Evolutionary conservation across 495 filamentous ascomycete genomes (phyloP).

Genomic region (Hypoxylon fragiforme): DNA sequence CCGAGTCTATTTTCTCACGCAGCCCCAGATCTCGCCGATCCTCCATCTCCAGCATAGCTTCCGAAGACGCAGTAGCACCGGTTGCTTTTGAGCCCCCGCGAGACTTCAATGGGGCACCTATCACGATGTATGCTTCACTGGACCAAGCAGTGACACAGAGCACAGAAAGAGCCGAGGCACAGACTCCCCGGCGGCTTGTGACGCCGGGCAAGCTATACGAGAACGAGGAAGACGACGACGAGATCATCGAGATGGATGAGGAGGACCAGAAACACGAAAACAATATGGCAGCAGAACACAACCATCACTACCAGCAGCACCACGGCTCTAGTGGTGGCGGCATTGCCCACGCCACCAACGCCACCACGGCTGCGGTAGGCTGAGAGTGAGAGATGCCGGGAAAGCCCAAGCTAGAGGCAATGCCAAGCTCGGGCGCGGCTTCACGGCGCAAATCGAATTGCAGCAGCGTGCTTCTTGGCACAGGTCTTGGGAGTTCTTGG

Average conservation of each 20-base stretch:
- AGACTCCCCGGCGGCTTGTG: conserved; percentile 29
- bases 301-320: neutral
- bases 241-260: conserved; percentile 35
- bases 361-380: conserved; percentile 6
- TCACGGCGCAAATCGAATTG: conserved; percentile 14
- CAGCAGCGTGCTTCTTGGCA: conserved; percentile 23
- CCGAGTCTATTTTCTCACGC: conserved; percentile 25
- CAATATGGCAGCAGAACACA: neutral
- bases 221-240: conserved; percentile 43
- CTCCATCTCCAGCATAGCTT: conserved; percentile 33
- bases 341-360: neutral
- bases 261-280: neutral
- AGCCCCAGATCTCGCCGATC: conserved; percentile 27
- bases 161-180: conserved; percentile 16
- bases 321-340: conserved; percentile 14
- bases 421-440: conserved; percentile 16
- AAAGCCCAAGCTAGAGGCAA: neutral
- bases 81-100: conserved; percentile 27
- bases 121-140: conserved; percentile 35
- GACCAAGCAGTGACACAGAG: conserved; percentile 37
- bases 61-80: conserved; percentile 26
- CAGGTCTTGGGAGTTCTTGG: conserved; percentile 17
- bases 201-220: conserved; percentile 41
- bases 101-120: conserved; percentile 34
- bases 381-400: neutral